Evolutionary conservation across 192 early-diverging fungal species (phyloP), one percentile per base, ranked within the genome.

Genomic region (Linnemannia schmuckeri): DNA sequence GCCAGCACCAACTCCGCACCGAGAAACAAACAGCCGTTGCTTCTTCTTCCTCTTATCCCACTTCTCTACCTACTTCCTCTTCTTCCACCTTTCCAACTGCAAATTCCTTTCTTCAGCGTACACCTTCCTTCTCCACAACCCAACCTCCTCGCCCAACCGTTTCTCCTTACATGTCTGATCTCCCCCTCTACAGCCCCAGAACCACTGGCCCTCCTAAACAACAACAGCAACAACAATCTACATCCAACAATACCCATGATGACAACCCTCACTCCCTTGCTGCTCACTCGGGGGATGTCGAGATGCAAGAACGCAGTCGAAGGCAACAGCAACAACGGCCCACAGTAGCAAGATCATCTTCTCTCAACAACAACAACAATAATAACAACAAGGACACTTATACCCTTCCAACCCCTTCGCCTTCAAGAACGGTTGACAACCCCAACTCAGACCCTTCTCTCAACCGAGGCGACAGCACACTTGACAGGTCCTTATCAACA

Each of bases 351-450:
- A 66, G 13, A 3, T 30, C 72, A 49, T 30, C 44, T 24, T 54
- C 35, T 22, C 6, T 42, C 24, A 76, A 57, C 72, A 24, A 33
- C n/a, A 52, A 30, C 9, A 74, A 74, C 41, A 44, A 33, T 22
- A 74, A 74, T 6, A 27, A 54, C 47, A 75, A 71, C 70, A 71
- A 57, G 18, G 63, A 77, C 30, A 12, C 61, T 66, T 66, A 66
- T 30, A 66, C 12, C 61, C 61, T 35, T 66, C 57, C 57, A 10
- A 12, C 57, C 8, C 61, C 61, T 33, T 33, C 61, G 27, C 27
- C 61, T 27, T 63, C 61, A 63, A 63, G 61, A 3, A 63, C 61
- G 12, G 61, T 63, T 33, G 61, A 63, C 61, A 63, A 30, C 27
- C 1, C 61, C 61, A 30, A 9, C 61, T 63, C 61, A 66, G 27